Evolutionary conservation across 306 rosid species (phyloP), one percentile per base, ranked within the genome.

Genomic region (Citrullus mucosospermus): DNA sequence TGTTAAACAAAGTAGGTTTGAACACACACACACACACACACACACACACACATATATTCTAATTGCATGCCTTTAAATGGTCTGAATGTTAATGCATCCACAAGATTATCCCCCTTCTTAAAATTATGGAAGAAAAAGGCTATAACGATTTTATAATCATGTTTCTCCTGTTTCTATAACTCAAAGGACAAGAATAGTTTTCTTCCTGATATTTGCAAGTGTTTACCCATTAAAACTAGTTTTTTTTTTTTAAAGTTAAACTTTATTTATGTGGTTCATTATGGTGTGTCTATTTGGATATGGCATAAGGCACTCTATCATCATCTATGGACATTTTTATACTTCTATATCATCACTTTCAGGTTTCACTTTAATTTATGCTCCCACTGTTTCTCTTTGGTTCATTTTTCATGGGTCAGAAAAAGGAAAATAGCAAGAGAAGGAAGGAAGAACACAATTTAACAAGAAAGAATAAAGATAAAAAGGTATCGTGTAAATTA

Each of bases 401-500:
- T 73, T 77, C 15, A 32, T 80, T 73, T 67, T 48, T 36, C 53
- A 78, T 85, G 75, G 69, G 66, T 65, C 90, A 95, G 99, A 95
- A 92, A 90, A 95, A 95, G 83, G 96, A 91, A 82, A 91, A 88
- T 84, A 95, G 96, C 96, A 95, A 91, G 89, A 91, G 97, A 85
- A 87, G 99, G 89, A 95, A 95, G 90, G 97, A 95, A 76, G 97
- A 89, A 18, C 97, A 87, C 73, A 93, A 87, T 83, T 79, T 90
- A 46, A 44, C 92, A 10, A 85, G 97, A 83, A 95, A 91, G 84
- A 91, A 81, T 82, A 95, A 88, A 88, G 99, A 90, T 86, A 95
- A 92, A 81, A 95, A 88, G 99, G 99, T 95, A 85, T 17, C 62
- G 10, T 61, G 80, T 69, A 43, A 75, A 70, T 73, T 44, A 10